phyloP scores from a whole-genome alignment of 2,329 filamentous ascomycete genomes.

The Rhynchosporium agropyri region DNA sequence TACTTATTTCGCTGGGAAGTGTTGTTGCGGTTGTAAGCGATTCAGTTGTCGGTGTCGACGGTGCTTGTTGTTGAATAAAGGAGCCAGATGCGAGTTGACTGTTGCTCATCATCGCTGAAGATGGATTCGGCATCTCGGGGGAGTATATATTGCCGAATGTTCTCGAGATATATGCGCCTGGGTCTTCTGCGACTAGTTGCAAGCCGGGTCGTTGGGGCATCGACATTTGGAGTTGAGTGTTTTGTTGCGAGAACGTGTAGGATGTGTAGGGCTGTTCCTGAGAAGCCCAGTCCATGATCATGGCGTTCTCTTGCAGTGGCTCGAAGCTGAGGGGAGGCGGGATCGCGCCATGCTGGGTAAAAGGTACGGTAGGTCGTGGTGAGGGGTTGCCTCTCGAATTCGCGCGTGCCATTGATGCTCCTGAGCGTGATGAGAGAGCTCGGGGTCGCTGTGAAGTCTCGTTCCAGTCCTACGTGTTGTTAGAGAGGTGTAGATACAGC shows the following conservation, averaged over 20 bases:
- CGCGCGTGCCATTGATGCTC: conserved; percentile 38
- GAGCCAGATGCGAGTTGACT: conserved; percentile 29
- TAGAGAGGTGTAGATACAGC: conserved; percentile 31
- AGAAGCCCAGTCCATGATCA: conserved; percentile 36
- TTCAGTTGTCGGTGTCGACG: conserved; percentile 39
- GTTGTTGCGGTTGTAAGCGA: conserved; percentile 42
- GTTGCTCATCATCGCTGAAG: conserved; percentile 26
- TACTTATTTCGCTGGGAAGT: conserved; percentile 33
- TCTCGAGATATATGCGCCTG: conserved; percentile 35
- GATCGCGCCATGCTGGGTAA: conserved; percentile 35
- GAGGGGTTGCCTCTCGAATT: conserved; percentile 38
- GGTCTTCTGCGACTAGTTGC: conserved; percentile 37
- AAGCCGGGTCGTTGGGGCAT: conserved; percentile 35
- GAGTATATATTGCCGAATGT: conserved; percentile 21
- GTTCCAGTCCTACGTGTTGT: conserved; percentile 37
- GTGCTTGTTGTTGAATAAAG: conserved; percentile 34
- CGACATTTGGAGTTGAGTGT: conserved; percentile 27
- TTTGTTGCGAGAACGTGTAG: conserved; percentile 37
- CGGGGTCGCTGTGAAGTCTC: conserved; percentile 32
- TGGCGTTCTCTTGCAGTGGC: conserved; percentile 32
- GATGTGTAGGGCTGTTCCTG: conserved; percentile 37
- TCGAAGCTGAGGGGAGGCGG: conserved; percentile 35
- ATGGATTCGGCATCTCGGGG: conserved; percentile 29
- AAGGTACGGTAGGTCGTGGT: conserved; percentile 35
- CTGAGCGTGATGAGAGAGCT: conserved; percentile 39